These are phyloP conservation scores for Alternaria infectoria DNA, from an alignment of 2,329 filamentous ascomycete species.

Conservation along the genomic window DNA sequence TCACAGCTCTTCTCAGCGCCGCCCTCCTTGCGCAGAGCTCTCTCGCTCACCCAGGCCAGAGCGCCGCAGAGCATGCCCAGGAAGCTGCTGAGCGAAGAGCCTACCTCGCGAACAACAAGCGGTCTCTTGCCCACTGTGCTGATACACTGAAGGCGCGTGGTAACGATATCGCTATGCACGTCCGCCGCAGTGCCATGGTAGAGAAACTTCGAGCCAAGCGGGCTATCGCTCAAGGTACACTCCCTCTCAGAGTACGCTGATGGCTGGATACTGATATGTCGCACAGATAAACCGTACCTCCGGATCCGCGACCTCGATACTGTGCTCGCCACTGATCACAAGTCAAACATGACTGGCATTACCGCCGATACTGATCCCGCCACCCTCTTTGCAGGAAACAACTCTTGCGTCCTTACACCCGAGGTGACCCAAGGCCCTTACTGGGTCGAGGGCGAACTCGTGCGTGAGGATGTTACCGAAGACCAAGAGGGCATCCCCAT, in stretches of 20 bases:
- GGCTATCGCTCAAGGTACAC: slow-evolving; percentile 27
- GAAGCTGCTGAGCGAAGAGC: slow-evolving; percentile 46
- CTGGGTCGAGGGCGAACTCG: slow-evolving; percentile 58
- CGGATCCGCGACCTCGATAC: slow-evolving; percentile 36
- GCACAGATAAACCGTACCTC: slow-evolving; percentile 34
- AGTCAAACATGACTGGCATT: slow-evolving; percentile 38
- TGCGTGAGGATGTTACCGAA: slow-evolving; percentile 58
- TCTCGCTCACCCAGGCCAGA: slow-evolving; percentile 50
- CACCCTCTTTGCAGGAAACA: slow-evolving; percentile 41
- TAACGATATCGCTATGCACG: slow-evolving; percentile 50
- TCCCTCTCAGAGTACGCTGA: not conserved
- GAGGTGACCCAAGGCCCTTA: slow-evolving; percentile 45
- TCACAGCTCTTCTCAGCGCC: slow-evolving; percentile 32
- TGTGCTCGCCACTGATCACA: slow-evolving; percentile 37
- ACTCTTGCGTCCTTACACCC: slow-evolving; percentile 43
- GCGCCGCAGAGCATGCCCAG: slow-evolving; percentile 37
- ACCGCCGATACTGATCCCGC: slow-evolving; percentile 34
- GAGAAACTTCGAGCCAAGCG: slow-evolving; percentile 50
- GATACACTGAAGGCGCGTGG: slow-evolving; percentile 49
- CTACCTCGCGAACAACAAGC: slow-evolving; percentile 45
- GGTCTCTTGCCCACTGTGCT: slow-evolving; percentile 51
- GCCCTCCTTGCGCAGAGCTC: slow-evolving; percentile 35
- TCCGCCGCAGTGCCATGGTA: slow-evolving; percentile 51
- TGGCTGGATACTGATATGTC: slow-evolving; percentile 9
- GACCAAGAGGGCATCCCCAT: slow-evolving; percentile 57